Evolutionary conservation across 148 eudicot species (phyloP), one percentile per base, ranked within the genome.

Genomic region (Chenopodium suecicum): DNA sequence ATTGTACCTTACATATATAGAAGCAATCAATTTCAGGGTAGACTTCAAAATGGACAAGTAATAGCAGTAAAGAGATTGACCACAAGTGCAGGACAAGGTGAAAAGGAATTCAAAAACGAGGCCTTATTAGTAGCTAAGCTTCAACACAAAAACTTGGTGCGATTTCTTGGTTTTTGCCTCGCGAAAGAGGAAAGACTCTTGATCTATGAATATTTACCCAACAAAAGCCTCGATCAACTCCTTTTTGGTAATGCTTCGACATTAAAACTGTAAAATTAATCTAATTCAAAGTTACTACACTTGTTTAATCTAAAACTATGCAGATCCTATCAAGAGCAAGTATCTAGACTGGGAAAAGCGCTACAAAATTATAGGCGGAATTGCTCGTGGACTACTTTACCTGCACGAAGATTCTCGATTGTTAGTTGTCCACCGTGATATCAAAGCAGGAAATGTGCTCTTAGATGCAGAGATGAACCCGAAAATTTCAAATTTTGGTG

Each of bases 61-160:
- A 74, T 90, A 68, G 92, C 92, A 32, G 92, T 90, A 50, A 90
- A 90, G 79, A 86, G 90, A 70, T 74, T 88, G n/a, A 83, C 89
- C 10, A 82, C n/a, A 70, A 82, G 47, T 52, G 82, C 89, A 9
- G 77, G 73, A 9, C 89, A 90, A 85, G 90, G 92, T 34, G 87
- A 81, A 82, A 2, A 23, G 2, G 88, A 90, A 73, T 90, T 90
- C 83, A 86, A 79, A 73, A 88, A 88, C 64, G 92, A 90, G 80
- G 85, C 84, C 69, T 7, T 83, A 12, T 72, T 90, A 73, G 79
- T 90, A 60, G 90, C 88, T 32, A 88, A 86, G 81, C 89, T 90
- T 34, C 90, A 86, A 27, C 92, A 90, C 60, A 82, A 87, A n/a
- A 88, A 90, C 82, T 66, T 90, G 47, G 90, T 84, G 3, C 84